Base-by-base conservation (phyloP, 2,329 filamentous ascomycete genomes). In the Beauveria caledonica region DNA sequence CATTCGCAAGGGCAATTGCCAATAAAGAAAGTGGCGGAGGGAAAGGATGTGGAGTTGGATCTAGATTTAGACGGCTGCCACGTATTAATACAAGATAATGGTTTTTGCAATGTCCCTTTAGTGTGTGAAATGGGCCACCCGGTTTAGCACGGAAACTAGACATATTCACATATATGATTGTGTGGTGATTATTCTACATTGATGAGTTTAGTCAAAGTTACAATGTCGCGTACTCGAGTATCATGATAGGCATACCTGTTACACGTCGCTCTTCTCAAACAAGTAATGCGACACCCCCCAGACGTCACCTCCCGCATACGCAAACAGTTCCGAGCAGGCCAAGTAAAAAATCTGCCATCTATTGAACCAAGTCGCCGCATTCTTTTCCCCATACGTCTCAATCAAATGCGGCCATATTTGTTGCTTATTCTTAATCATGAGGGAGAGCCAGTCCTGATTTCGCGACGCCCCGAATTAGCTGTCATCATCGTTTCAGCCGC, bases 341-440 rank as follows among this genome's bases (percentile, higher is more conserved):
- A 89, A 78, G 69, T 88, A 87, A 65, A 88, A 90, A 39, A 89
- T 82, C 73, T 88, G 83, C 86, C 87, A 90, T 60, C 86, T 76
- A 67, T 87, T 81, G 69, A 82, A 89, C 86, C 85, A 89, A 58
- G 79, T 84, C 51, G 73, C 68, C 1, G 82, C 80, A 21, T 85
- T 76, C 17, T 81, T 77, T 67, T 83, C 79, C 2, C 86, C 84
- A 70, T 89, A 89, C 9, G 85, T 88, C 70, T 85, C 81, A 49
- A 81, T 75, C 58, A 89, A 68, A 66, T 85, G 80, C 51, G 83
- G 83, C 85, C 84, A 87, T 58, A 88, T 81, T 63, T 80, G 72
- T 62, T 79, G 76, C 70, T 84, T 86, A 64, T 80, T 83, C 23
- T 73, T 74, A 21, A 76, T 76, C 83, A 86, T 86, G 61, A 78